A percentile compares a stretch with the other conserved stretches of the same genome.
Conservation (phyloP, 1,284 basidiomycete species). For the Athelia sp. region DNA sequence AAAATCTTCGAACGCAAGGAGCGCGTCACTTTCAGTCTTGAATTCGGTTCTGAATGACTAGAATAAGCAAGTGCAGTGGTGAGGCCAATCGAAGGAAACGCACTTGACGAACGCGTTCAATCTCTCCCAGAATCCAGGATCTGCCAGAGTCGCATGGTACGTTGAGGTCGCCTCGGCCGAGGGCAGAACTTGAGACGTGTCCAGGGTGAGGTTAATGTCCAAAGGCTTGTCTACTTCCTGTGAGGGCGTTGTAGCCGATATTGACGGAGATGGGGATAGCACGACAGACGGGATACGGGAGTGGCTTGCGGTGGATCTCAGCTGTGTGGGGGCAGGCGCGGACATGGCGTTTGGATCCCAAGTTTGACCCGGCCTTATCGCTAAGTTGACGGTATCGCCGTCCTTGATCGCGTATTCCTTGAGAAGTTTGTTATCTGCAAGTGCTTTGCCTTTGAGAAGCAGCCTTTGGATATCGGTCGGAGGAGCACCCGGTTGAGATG, state of each 20-base stretch:
- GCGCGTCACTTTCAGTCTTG: constrained; percentile 45
- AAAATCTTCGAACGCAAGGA: constrained; percentile 70
- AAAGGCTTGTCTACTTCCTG: constrained; percentile 37
- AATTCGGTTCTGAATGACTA: constrained; percentile 47
- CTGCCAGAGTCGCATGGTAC: constrained; percentile 66
- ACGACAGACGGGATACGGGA: constrained; percentile 70
- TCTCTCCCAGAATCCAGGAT: constrained; percentile 74
- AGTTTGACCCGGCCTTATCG: constrained; percentile 72
- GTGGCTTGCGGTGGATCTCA: constrained; percentile 30
- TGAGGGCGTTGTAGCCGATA: constrained; percentile 14
- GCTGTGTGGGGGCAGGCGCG: constrained; percentile 9
- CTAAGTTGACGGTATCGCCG: constrained; percentile 77
- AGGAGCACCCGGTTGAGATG: constrained; percentile 58
- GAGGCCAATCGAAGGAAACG: constrained; percentile 14
- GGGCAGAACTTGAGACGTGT: constrained; percentile 41
- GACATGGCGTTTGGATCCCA: constrained; percentile 50
- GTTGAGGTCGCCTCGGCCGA: constrained; percentile 39
- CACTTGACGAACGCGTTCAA: constrained; percentile 63
- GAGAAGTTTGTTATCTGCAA: constrained; percentile 81
- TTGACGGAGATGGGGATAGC: constrained; percentile 66
- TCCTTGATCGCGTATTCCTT: constrained; percentile 83
- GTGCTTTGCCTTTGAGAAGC: constrained; percentile 87
- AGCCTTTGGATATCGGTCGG: constrained; percentile 76
- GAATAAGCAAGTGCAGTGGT: neutral
- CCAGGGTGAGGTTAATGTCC: constrained; percentile 64